A percentile compares a stretch with the other conserved stretches of the same genome.
These are phyloP conservation scores for Citrus hindsii DNA, from an alignment of 345 rosid genomes.

Conservation along the genomic window DNA sequence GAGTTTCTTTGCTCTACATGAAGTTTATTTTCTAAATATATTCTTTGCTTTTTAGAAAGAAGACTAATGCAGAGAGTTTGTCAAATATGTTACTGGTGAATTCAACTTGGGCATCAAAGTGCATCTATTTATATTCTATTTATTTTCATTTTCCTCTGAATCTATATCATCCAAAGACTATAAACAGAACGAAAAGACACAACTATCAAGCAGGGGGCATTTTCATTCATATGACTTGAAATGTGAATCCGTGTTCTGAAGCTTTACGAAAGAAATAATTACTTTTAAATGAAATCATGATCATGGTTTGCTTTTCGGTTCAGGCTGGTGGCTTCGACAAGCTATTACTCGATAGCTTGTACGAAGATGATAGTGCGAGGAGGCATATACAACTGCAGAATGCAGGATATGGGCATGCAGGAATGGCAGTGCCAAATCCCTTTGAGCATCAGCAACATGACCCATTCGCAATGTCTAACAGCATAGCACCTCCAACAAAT, in stretches of 20 bases:
- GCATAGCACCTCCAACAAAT: slow-evolving; percentile 67
- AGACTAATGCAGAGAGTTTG: not conserved
- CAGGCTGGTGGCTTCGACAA: slow-evolving; percentile 93
- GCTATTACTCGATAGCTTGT: slow-evolving; percentile 81
- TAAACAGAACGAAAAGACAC: not conserved
- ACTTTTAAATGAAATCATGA: not conserved
- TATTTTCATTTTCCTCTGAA: too few species aligned
- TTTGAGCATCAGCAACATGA: slow-evolving; percentile 63
- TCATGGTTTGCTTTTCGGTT: not conserved
- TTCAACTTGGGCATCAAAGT: not conserved
- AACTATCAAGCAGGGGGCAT: not conserved
- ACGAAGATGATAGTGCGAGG: slow-evolving; percentile 78
- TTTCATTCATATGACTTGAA: not conserved
- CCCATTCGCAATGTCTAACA: slow-evolving; percentile 68
- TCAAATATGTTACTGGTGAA: not conserved
- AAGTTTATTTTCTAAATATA: not conserved
- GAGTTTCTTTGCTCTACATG: slow-evolving; percentile 7
- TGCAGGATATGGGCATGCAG: slow-evolving; percentile 73
- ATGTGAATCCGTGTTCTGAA: not conserved
- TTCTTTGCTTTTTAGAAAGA: not conserved
- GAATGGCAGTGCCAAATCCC: slow-evolving; percentile 41
- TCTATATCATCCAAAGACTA: not conserved
- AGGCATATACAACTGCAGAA: slow-evolving; percentile 70
- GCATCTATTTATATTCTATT: not conserved
- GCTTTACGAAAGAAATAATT: not conserved